A percentile compares a stretch with the other conserved stretches of the same genome.
Conservation (phyloP, 1,139 yeast species). For the Saccharomycopsis crataegensis region DNA sequence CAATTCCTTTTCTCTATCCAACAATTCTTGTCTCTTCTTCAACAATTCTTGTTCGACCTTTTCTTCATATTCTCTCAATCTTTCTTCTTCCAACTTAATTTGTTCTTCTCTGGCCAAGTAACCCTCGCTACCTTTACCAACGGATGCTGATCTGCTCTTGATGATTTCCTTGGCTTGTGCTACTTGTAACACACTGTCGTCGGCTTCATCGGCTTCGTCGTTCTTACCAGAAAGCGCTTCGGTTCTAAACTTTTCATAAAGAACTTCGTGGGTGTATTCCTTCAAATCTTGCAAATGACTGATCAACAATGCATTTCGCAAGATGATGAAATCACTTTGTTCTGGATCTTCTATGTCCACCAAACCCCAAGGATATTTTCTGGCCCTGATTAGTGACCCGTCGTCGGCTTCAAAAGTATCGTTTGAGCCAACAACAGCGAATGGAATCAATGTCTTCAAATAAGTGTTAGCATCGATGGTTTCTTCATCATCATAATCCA, state of each 20-base stretch:
- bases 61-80: slow-evolving; percentile 71
- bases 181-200: slow-evolving; percentile 4
- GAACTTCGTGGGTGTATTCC: slow-evolving; percentile 85
- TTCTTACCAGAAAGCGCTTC: slow-evolving; percentile 59
- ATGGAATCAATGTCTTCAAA: slow-evolving; percentile 72
- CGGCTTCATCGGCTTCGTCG: slow-evolving; percentile 5
- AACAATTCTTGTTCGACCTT: slow-evolving; percentile 86
- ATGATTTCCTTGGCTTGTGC: slow-evolving; percentile 10
- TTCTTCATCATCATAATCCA: slow-evolving; percentile 60
- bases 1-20: slow-evolving; percentile 84
- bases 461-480: slow-evolving; percentile 75
- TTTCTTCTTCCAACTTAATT: slow-evolving; percentile 71
- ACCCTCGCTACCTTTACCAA: slow-evolving; percentile 32
- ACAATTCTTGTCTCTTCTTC: slow-evolving; percentile 74
- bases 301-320: slow-evolving; percentile 77
- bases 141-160: slow-evolving; percentile 20
- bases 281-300: slow-evolving; percentile 92
- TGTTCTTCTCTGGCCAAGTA: slow-evolving; percentile 72
- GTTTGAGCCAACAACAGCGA: slow-evolving; percentile 78
- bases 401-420: slow-evolving; percentile 46
- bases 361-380: slow-evolving; percentile 93
- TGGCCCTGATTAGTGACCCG: slow-evolving; percentile 63
- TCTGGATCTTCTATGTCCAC: slow-evolving; percentile 83
- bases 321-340: slow-evolving; percentile 74
- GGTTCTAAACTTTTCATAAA: slow-evolving; percentile 90